phyloP scores from a whole-genome alignment of 2,329 filamentous ascomycete species.

The Sporothrix variecibatus region DNA sequence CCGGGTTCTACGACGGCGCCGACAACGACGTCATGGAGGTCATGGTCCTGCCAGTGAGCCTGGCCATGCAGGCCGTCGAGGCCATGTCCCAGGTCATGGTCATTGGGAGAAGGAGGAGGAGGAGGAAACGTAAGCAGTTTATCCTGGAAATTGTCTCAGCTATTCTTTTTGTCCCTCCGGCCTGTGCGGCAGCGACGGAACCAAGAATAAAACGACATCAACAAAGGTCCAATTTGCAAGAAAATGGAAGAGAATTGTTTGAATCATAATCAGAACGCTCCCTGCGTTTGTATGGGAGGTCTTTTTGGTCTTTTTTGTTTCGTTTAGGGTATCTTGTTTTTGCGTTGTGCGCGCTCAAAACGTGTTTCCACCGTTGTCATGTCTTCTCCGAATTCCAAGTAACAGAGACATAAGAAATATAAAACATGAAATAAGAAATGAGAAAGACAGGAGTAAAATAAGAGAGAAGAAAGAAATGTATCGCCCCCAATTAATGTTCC shows the following conservation, averaged over 20 bases:
- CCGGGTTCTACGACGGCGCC: too few species aligned
- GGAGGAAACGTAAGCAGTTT: too few species aligned
- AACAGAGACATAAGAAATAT: background rate
- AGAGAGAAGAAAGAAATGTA: background rate
- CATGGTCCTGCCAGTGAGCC: too few species aligned
- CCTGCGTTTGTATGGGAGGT: background rate
- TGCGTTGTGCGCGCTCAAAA: background rate
- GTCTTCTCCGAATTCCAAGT: background rate
- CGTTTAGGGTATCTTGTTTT: conserved; percentile 10
- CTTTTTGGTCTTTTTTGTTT: conserved; percentile 6
- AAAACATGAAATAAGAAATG: background rate
- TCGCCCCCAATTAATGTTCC: background rate
- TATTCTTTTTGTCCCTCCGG: background rate
- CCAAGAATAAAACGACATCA: background rate
- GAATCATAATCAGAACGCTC: background rate
- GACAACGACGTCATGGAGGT: too few species aligned
- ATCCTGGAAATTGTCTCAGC: too few species aligned
- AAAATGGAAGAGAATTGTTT: background rate
- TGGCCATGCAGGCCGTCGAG: too few species aligned
- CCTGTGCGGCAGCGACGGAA: too few species aligned
- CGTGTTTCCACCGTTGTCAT: background rate
- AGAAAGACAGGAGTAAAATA: background rate
- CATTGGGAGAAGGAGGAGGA: too few species aligned
- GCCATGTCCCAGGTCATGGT: too few species aligned
- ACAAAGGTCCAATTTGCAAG: background rate